phyloP scores from a whole-genome alignment of 2,329 filamentous ascomycete genomes.

The Colletotrichum tabaci region DNA sequence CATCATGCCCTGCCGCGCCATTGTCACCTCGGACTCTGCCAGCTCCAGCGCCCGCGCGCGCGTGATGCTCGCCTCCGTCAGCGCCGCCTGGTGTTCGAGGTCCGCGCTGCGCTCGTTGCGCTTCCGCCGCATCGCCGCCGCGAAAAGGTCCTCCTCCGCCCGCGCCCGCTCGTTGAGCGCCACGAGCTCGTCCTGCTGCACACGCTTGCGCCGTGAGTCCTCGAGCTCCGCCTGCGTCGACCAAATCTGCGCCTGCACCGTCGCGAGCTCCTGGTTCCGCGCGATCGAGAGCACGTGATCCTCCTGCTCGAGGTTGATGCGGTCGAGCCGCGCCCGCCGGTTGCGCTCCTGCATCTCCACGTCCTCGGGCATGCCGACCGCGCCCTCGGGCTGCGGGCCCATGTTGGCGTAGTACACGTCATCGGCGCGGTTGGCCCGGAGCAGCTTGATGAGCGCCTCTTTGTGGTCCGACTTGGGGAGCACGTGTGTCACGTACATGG shows the following conservation, averaged over 20 bases:
- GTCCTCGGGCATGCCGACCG: constrained; percentile 66
- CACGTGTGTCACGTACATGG: constrained; percentile 71
- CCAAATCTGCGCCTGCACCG: constrained; percentile 66
- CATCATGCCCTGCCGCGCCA: constrained; percentile 58
- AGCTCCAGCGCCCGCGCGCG: constrained; percentile 62
- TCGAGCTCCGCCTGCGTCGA: constrained; percentile 65
- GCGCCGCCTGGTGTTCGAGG: constrained; percentile 62
- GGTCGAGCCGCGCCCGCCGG: constrained; percentile 62
- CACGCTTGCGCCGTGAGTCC: constrained; percentile 63
- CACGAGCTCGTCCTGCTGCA: constrained; percentile 61
- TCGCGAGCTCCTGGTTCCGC: constrained; percentile 66
- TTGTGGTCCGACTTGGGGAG: constrained; percentile 57
- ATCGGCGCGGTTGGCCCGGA: constrained; percentile 66
- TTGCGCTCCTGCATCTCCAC: constrained; percentile 65
- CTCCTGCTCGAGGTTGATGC: constrained; percentile 62
- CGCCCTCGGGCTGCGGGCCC: constrained; percentile 68
- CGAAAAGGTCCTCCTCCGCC: constrained; percentile 62
- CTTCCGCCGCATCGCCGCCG: constrained; percentile 54
- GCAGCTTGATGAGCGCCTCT: constrained; percentile 61
- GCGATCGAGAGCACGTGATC: constrained; percentile 65
- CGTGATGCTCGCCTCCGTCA: constrained; percentile 63
- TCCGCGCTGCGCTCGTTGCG: constrained; percentile 54
- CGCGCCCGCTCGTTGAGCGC: constrained; percentile 61
- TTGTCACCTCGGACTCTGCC: constrained; percentile 63
- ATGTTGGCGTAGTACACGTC: constrained; percentile 70